Evolutionary conservation across 1,284 basidiomycete genomes (phyloP).

Genomic region (Rhodotorula mucilaginosa): DNA sequence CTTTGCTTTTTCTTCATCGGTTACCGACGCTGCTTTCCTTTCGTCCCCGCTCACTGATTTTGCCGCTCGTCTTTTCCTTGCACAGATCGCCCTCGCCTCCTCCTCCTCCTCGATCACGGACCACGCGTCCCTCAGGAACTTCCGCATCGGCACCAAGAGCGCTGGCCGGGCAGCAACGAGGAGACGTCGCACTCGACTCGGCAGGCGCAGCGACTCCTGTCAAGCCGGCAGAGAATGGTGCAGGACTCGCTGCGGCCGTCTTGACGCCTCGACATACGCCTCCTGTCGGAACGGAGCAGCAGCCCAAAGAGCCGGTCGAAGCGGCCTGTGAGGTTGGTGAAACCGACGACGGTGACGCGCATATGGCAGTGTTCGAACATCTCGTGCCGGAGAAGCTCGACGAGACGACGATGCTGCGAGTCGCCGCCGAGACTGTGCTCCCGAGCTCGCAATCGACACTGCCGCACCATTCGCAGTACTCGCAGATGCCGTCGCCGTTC

Average conservation of each 20-base stretch:
- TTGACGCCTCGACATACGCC: background rate
- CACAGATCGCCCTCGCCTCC: background rate
- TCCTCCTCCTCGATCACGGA: background rate
- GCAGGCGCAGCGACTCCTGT: background rate
- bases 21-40: no score
- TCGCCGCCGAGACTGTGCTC: no score
- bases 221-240: background rate
- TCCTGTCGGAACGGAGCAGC: background rate
- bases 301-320: no score
- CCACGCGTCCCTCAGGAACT: no score
- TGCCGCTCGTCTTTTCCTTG: background rate
- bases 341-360: background rate
- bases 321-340: background rate
- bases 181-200: no score
- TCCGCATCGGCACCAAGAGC: no score
- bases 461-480: constrained; percentile 14
- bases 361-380: no score
- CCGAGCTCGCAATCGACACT: background rate
- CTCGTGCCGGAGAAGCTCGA: background rate
- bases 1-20: no score
- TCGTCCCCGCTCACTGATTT: background rate
- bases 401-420: background rate
- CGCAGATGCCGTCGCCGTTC: constrained; percentile 8
- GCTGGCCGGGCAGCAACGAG: no score
- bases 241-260: background rate